Evolutionary conservation across 345 rosid genomes (phyloP), one percentile per base, ranked within the genome.

Genomic region (Firmiana major): DNA sequence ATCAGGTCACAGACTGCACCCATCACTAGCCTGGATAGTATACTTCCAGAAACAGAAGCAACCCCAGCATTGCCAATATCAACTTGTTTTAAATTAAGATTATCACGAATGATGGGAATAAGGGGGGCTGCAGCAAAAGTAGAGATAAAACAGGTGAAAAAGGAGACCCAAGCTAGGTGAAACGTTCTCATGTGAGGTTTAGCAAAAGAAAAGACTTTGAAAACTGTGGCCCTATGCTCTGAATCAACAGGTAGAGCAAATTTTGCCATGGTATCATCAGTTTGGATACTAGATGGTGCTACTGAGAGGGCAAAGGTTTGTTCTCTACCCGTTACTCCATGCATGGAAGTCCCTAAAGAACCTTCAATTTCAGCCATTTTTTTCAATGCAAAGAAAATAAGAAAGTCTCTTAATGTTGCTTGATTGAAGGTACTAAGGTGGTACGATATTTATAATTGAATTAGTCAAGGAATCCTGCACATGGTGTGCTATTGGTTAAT

Each of bases 101-200:
- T 94, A 70, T 94, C 98, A 0, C 94, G 86, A 48, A 94, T 94
- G 79, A 92, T 82, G 0, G 97, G 97, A 49, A 92, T 89, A 1
- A 92, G 87, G 3, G 98, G 98, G 19, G 97, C 94, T 0, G 98
- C 98, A 0, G 97, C 97, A 9, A 94, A 92, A 4, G 97, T 94
- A 26, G 98, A 94, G 73, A 94, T 86, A 77, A 94, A 92, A 83
- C 92, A 91, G 59, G 92, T 88, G 89, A 87, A 92, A 88, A 94
- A 94, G 63, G 98, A 94, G 77, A 92, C 81, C 98, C 97, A 91
- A 19, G 94, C 91, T 40, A 92, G 86, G 77, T 91, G 98, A 78
- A 94, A 92, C 0, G 97, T 89, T 79, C 92, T 80, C 98, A 92
- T 92, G 83, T 92, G 97, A 63, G 98, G 98, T 46, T 89, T 87